phyloP scores from a whole-genome alignment of 768 basidiomycete species.

The Erythrobasidium yunnanense region DNA sequence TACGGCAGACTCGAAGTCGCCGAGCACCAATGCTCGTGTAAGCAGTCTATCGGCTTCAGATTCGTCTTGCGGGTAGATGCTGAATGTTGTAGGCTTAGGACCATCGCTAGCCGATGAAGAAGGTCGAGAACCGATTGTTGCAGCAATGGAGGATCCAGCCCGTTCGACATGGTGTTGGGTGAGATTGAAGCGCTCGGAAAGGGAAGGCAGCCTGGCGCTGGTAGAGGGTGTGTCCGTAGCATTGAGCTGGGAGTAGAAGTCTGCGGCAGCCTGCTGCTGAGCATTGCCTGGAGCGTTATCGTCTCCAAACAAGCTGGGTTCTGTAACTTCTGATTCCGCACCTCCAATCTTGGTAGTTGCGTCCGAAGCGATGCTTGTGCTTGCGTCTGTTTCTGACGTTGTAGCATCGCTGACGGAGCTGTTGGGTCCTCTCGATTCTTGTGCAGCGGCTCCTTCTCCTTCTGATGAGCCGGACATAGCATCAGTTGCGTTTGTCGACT shows the following conservation, averaged over 20 bases:
- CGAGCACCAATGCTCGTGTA: constrained; percentile 84
- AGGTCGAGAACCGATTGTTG: constrained; percentile 82
- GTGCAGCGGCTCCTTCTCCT: constrained; percentile 43
- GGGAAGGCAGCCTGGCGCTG: constrained; percentile 46
- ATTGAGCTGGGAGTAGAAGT: constrained; percentile 84
- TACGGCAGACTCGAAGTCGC: constrained; percentile 90
- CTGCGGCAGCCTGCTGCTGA: constrained; percentile 39
- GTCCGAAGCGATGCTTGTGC: constrained; percentile 51
- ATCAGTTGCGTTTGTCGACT: constrained; percentile 18
- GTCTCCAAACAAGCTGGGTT: constrained; percentile 76
- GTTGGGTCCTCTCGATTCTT: constrained; percentile 39
- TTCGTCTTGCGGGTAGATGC: constrained; percentile 77
- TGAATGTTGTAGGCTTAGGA: constrained; percentile 70
- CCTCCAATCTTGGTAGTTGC: constrained; percentile 50
- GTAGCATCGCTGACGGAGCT: constrained; percentile 41
- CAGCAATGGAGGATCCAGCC: constrained; percentile 77
- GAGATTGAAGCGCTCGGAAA: constrained; percentile 57
- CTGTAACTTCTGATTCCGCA: constrained; percentile 51
- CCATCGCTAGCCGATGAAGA: constrained; percentile 62
- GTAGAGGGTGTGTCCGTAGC: constrained; percentile 45
- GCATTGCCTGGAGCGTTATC: constrained; percentile 51
- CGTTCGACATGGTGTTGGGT: constrained; percentile 40
- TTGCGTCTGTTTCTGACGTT: constrained; percentile 56
- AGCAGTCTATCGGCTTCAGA: constrained; percentile 75
- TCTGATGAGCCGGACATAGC: constrained; percentile 41